Evolutionary conservation across 495 filamentous ascomycete genomes (phyloP).

Genomic region (Aspergillus ellipticus): DNA sequence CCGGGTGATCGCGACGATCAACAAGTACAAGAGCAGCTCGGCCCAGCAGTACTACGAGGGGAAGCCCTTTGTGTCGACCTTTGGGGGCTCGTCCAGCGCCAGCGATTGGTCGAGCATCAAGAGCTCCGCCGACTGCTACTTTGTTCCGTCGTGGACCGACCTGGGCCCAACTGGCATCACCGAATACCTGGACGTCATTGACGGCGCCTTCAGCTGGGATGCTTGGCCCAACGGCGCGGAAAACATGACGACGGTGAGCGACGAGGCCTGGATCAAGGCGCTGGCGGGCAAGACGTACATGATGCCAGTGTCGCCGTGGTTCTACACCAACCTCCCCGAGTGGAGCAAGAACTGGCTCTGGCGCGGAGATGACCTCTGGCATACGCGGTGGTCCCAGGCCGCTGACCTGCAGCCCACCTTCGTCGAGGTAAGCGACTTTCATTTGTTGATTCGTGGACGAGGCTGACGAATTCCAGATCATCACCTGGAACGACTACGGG

Average conservation of each 20-base stretch:
- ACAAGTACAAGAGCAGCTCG: conserved; percentile 45
- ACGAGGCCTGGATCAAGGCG: conserved; percentile 49
- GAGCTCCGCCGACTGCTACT: conserved; percentile 44
- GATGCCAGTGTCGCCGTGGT: conserved; percentile 78
- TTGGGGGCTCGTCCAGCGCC: conserved; percentile 58
- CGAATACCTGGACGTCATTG: conserved; percentile 43
- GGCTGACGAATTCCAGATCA: conserved; percentile 27
- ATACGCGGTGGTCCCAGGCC: conserved; percentile 68
- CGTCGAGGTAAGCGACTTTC: conserved; percentile 50
- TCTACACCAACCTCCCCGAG: conserved; percentile 66
- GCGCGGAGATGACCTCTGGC: conserved; percentile 68
- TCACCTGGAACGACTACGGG: conserved; percentile 72
- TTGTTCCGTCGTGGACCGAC: conserved; percentile 63
- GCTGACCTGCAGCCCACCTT: conserved; percentile 60
- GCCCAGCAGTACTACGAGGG: conserved; percentile 55
- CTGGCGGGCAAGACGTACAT: conserved; percentile 63
- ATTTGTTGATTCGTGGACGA: background rate
- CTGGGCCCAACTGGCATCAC: conserved; percentile 50
- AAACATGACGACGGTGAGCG: conserved; percentile 50
- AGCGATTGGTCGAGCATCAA: conserved; percentile 58
- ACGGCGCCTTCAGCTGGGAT: conserved; percentile 68
- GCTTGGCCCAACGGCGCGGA: conserved; percentile 65
- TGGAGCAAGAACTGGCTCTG: conserved; percentile 74
- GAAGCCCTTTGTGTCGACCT: conserved; percentile 66
- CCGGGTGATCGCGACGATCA: conserved; percentile 55